These are phyloP conservation scores for Favolaschia claudopus DNA, from an alignment of 768 basidiomycete genomes.

Conservation along the genomic window DNA sequence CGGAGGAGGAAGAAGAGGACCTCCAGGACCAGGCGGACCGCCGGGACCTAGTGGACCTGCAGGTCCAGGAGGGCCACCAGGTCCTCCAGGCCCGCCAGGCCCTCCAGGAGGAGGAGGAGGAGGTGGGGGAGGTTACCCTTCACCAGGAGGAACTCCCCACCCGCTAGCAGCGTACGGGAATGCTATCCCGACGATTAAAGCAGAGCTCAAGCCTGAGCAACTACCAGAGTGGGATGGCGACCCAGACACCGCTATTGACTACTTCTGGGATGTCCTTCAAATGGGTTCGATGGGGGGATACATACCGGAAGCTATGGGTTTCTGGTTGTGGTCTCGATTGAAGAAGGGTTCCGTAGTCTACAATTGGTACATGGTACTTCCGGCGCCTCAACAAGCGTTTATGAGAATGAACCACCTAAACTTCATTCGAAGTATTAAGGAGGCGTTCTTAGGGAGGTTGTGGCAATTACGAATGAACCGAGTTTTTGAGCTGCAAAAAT, in stretches of 20 bases:
- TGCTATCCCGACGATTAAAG: not conserved
- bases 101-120: not conserved
- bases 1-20: too few species aligned
- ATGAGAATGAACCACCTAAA: not conserved
- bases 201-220: not conserved
- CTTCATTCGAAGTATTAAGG: too few species aligned
- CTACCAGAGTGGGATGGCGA: not conserved
- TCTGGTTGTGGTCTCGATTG: not conserved
- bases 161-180: constrained; percentile 45
- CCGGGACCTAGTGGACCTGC: not conserved
- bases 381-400: not conserved
- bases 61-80: not conserved
- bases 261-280: not conserved
- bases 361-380: not conserved
- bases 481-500: not conserved
- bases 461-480: not conserved
- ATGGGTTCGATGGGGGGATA: not conserved
- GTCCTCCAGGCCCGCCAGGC: not conserved
- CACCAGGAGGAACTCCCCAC: constrained; percentile 45
- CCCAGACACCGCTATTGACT: not conserved
- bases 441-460: not conserved
- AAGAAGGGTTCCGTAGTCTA: not conserved
- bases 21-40: not conserved
- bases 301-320: not conserved
- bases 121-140: constrained; percentile 30